These are phyloP conservation scores for Candida dajiaensis DNA, from an alignment of 805 yeast genomes.

Conservation along the genomic window DNA sequence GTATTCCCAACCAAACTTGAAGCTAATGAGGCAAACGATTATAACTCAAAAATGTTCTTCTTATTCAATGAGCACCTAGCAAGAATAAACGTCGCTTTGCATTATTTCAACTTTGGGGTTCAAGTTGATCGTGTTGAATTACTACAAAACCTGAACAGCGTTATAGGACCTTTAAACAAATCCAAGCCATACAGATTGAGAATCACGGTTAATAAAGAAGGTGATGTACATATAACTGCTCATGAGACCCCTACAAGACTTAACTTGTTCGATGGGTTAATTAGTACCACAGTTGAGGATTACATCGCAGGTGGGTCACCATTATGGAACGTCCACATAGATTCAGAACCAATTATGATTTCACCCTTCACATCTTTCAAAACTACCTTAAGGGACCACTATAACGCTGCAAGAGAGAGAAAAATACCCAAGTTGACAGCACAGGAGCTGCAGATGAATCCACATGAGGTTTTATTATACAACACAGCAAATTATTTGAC, in stretches of 20 bases:
- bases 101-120: conserved; percentile 46
- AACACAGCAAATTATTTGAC: conserved; percentile 55
- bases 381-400: conserved; percentile 67
- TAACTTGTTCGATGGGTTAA: conserved; percentile 25
- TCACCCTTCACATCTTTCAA: conserved; percentile 85
- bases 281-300: conserved; percentile 19
- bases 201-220: conserved; percentile 33
- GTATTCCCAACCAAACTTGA: not conserved
- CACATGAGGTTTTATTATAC: conserved; percentile 63
- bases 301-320: conserved; percentile 15
- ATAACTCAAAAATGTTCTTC: conserved; percentile 38
- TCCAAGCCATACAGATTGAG: conserved; percentile 41
- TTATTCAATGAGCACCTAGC: conserved; percentile 58
- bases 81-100: conserved; percentile 48
- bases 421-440: conserved; percentile 22
- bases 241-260: conserved; percentile 26
- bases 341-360: conserved; percentile 42
- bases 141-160: conserved; percentile 33
- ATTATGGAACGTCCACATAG: conserved; percentile 60
- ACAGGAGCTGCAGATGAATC: not conserved
- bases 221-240: conserved; percentile 32
- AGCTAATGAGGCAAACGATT: not conserved
- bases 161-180: conserved; percentile 26
- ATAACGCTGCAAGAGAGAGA: conserved; percentile 55
- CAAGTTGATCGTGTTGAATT: conserved; percentile 38